Conservation (phyloP, 75 land plant genomes). For the Selaginella tamariscina region DNA sequence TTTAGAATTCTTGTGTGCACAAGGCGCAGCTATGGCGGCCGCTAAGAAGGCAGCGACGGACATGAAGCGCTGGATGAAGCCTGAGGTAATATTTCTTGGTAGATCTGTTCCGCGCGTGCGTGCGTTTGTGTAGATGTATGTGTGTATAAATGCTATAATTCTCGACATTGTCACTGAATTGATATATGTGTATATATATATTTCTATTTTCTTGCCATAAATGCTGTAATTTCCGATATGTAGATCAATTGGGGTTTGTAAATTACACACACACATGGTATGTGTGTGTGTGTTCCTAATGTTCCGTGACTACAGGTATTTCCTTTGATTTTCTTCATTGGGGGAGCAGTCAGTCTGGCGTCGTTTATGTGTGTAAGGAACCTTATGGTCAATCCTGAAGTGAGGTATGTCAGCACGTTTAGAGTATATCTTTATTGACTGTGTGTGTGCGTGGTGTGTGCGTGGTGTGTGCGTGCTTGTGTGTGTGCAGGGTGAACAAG, state of each 20-base stretch:
- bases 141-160: constrained; percentile 18
- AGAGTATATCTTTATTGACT: background rate
- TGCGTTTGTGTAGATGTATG: too few relatives aligned
- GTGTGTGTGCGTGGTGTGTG: too few relatives aligned
- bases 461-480: background rate
- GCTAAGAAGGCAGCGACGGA: too few relatives aligned
- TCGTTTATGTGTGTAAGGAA: constrained; percentile 52
- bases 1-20: too few relatives aligned
- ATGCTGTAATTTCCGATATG: constrained; percentile 48
- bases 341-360: constrained; percentile 43
- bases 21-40: too few relatives aligned
- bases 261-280: constrained; percentile 42
- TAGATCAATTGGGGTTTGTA: constrained; percentile 54
- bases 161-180: background rate
- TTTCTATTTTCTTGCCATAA: background rate
- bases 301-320: constrained; percentile 36
- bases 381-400: constrained; percentile 54
- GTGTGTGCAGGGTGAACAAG: constrained; percentile 44
- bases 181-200: too few relatives aligned
- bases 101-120: too few relatives aligned
- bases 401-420: constrained; percentile 36
- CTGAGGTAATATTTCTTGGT: constrained; percentile 27
- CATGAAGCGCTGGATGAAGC: constrained; percentile 27
- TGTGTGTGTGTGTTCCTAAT: constrained; percentile 47
- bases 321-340: constrained; percentile 64